Evolutionary conservation across 2,329 filamentous ascomycete species (phyloP), one percentile per base, ranked within the genome.

Genomic region (Aspergillus sp.): DNA sequence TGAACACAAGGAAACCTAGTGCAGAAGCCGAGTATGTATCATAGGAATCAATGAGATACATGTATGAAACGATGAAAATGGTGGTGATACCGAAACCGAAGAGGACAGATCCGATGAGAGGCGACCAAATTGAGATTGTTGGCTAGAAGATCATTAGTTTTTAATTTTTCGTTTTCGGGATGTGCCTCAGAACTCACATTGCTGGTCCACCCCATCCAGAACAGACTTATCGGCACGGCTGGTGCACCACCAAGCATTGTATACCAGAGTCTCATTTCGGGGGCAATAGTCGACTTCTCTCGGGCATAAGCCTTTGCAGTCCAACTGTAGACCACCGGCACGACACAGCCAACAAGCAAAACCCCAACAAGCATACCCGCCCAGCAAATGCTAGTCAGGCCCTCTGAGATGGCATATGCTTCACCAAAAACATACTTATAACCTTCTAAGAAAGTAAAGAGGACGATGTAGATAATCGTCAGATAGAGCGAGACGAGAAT

Each of bases 171-270:
- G 7, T 7, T 9, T 9, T 1, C 7, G 26, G 26, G 26, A 9
- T 1, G 12, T 36, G 3, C 2, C 32, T 4, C 16, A 61, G 12
- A 6, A 58, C 65, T 54, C 59, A 69, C 68, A 32, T 61, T 65
- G 54, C 65, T 64, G 0, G 81, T 85, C 84, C 84, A 87, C 0
- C 77, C 84, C 72, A 87, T 82, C 83, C 84, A 87, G 66, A 87
- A 85, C 7, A 86, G 71, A 4, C 75, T 75, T 24, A 85, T 73
- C 0, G 84, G 84, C 3, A 87, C 78, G 0, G 79, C 71, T 16
- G 0, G 81, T 77, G 81, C 77, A 80, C 53, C 59, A 0, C 80
- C 78, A 2, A 84, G 68, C 71, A 86, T 85, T 1, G 79, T 77
- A 50, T 79, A 84, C 77, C 78, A 85, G 0, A 87, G 74, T 5